These are phyloP conservation scores for Hevea brasiliensis DNA, from an alignment of 345 rosid genomes.

Conservation along the genomic window DNA sequence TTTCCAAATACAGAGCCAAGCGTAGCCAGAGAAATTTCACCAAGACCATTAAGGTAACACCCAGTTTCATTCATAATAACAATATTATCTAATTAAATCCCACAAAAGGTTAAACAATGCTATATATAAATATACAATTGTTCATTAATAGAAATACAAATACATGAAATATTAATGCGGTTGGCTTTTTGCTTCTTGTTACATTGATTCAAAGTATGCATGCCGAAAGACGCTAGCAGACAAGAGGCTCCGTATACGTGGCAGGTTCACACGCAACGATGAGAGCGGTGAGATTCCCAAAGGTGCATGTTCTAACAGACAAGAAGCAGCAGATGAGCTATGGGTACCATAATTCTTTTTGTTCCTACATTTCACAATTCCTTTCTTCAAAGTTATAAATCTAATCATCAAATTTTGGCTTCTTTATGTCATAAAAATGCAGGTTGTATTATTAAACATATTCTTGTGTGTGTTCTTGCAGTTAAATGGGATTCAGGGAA, in stretches of 20 bases:
- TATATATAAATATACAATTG: too few relatives aligned
- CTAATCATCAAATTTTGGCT: too few relatives aligned
- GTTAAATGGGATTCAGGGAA: slow-evolving; percentile 58
- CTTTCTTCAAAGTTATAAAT: too few relatives aligned
- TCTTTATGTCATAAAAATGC: too few relatives aligned
- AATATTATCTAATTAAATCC: too few relatives aligned
- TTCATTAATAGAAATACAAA: too few relatives aligned
- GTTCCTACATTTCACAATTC: background rate
- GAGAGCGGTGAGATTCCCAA: slow-evolving; percentile 63
- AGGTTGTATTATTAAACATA: background rate
- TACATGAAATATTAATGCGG: background rate
- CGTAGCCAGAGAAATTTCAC: slow-evolving; percentile 83
- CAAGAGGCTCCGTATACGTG: slow-evolving; percentile 89
- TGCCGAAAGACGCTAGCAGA: slow-evolving; percentile 94
- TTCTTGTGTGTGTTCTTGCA: slow-evolving; percentile 8
- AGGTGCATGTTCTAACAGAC: slow-evolving; percentile 46
- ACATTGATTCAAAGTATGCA: slow-evolving; percentile 58
- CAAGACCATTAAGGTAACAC: slow-evolving; percentile 82
- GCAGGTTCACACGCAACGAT: slow-evolving; percentile 94
- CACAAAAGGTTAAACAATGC: too few relatives aligned
- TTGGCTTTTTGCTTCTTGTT: background rate
- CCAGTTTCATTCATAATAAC: too few relatives aligned
- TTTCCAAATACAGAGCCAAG: slow-evolving; percentile 91
- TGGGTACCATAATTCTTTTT: slow-evolving; percentile 48
- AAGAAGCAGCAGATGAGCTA: slow-evolving; percentile 59